Base-by-base conservation (phyloP, 2,329 filamentous ascomycete genomes). In the Neocucurbitaria cava region DNA sequence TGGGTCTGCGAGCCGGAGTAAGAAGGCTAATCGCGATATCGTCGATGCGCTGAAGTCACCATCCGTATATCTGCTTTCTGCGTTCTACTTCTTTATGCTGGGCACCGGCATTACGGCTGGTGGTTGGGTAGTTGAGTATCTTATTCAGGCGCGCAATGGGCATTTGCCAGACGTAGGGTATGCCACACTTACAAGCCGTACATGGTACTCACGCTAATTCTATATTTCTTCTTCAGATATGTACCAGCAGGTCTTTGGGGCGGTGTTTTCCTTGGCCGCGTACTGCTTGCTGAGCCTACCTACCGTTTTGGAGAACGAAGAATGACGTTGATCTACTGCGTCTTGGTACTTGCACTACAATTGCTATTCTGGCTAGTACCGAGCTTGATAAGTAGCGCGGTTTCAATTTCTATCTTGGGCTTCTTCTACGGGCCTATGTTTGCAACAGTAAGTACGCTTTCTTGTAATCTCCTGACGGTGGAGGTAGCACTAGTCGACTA, bases 121-220 rank as follows among this genome's bases (percentile, higher is more conserved):
- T 20, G 85, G 87, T 1, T 89, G 86, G 87, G 82, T 88, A 0
- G 86, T 89, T 1, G 85, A 88, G 59, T 89, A 86, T 50, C 78
- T 89, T 3, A 82, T 88, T 6, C 79, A 80, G 2, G 83, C 85
- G n/a, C 82, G 86, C 0, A 75, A 82, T 2, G 86, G 85, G 0
- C 75, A 83, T 1, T 73, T 89, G 0, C 77, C 82, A 0, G 76
- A 82, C 17, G 83, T 87, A 70, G 86, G 86, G 24, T 26, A 26
- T 26, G 24, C 24, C 24, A 26, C 5, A 26, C 24, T 9, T 26
- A 26, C 24, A 26, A 5, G 24, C 24, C 24, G 5, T 26, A n/a
- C n/a, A 26, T 26, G 24, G 9, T 9, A 26, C 24, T 5, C 9
- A 9, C 9, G 24, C 24, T 26, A 9, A 26, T 9, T 26, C 9